These are phyloP conservation scores for Verticillium dahliae DNA, from an alignment of 2,329 filamentous ascomycete species.

Conservation along the genomic window DNA sequence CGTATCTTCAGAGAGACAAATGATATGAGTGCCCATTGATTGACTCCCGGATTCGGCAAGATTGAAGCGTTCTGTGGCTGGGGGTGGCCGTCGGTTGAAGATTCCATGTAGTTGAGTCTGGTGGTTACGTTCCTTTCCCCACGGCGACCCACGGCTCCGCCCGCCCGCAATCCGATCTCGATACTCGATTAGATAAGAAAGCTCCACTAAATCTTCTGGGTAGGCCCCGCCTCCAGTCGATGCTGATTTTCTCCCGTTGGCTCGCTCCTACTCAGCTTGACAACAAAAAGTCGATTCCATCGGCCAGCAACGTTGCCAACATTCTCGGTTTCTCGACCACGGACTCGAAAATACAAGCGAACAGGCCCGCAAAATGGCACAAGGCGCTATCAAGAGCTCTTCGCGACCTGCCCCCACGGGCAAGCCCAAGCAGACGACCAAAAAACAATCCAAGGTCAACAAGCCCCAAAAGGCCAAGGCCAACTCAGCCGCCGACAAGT, in stretches of 20 bases:
- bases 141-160: too few relatives aligned
- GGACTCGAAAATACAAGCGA: neutral
- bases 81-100: too few relatives aligned
- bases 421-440: slow-evolving; percentile 22
- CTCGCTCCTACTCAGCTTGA: neutral
- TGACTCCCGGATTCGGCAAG: too few relatives aligned
- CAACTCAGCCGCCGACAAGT: slow-evolving; percentile 39
- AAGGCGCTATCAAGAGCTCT: slow-evolving; percentile 46
- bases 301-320: slow-evolving; percentile 5
- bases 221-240: neutral
- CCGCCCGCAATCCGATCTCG: neutral
- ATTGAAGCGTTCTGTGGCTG: too few relatives aligned
- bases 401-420: slow-evolving; percentile 31
- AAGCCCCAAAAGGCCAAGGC: slow-evolving; percentile 42
- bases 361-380: slow-evolving; percentile 35
- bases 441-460: slow-evolving; percentile 34
- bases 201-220: neutral
- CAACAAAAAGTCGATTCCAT: neutral
- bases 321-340: neutral
- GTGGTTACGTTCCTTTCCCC: too few relatives aligned
- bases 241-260: neutral
- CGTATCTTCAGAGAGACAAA: too few relatives aligned
- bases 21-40: too few relatives aligned
- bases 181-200: neutral
- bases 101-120: too few relatives aligned